Conservation (phyloP, 495 filamentous ascomycete species). For the Penicillium steckii region DNA sequence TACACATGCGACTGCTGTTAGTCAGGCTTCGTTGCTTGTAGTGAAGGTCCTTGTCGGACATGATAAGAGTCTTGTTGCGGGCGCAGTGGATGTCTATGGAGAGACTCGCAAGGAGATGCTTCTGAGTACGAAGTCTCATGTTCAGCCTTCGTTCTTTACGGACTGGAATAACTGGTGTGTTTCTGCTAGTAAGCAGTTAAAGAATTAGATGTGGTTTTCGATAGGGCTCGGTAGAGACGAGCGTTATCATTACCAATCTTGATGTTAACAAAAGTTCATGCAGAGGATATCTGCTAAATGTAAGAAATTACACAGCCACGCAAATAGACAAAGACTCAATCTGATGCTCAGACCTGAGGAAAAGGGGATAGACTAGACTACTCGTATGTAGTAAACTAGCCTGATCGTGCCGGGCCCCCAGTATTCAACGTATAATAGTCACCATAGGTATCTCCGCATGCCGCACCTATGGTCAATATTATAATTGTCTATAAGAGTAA, state of each 20-base stretch:
- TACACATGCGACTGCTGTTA: conserved; percentile 55
- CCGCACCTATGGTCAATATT: too few relatives aligned
- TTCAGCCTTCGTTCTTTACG: conserved; percentile 62
- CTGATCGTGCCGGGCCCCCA: too few relatives aligned
- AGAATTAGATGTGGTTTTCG: conserved; percentile 19
- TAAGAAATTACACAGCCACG: too few relatives aligned
- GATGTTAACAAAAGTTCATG: too few relatives aligned
- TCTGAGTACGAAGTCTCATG: conserved; percentile 52
- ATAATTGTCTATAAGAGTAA: too few relatives aligned
- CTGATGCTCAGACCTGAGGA: too few relatives aligned
- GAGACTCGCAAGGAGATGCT: conserved; percentile 54
- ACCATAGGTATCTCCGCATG: too few relatives aligned
- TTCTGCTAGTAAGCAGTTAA: conserved; percentile 46
- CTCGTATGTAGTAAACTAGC: too few relatives aligned
- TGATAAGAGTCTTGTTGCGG: conserved; percentile 45
- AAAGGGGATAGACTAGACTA: too few relatives aligned
- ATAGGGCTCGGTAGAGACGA: background rate
- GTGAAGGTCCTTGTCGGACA: conserved; percentile 57
- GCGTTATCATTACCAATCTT: background rate
- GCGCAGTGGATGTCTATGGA: conserved; percentile 57
- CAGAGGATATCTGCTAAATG: too few relatives aligned
- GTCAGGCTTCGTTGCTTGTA: conserved; percentile 61
- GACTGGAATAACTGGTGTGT: conserved; percentile 69
- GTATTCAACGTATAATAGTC: too few relatives aligned
- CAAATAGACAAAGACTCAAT: too few relatives aligned